Conservation (phyloP, 2,329 filamentous ascomycete species). For the Aspergillus pseudonomiae region DNA sequence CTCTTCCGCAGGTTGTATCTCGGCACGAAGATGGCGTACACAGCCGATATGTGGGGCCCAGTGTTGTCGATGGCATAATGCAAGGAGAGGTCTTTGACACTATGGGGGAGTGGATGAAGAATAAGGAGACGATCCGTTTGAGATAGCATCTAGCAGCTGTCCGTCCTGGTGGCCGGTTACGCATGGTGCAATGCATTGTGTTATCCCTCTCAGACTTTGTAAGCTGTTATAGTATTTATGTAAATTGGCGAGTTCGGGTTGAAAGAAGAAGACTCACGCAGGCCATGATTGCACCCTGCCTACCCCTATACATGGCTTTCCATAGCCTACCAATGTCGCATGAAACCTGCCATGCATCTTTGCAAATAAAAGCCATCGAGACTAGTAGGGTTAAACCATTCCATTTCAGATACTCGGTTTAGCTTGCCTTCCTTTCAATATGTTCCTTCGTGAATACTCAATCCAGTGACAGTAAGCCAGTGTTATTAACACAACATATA, state of each 20-base stretch:
- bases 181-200: not conserved
- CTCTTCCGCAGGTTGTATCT: not conserved
- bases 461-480: no score
- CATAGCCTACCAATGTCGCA: no score
- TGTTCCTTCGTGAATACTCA: no score
- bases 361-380: no score
- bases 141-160: not conserved
- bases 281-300: not conserved
- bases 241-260: accelerated
- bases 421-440: no score
- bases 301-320: not conserved
- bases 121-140: not conserved
- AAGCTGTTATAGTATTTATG: not conserved
- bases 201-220: accelerated
- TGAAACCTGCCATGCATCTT: no score
- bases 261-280: not conserved
- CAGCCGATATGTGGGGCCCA: not conserved
- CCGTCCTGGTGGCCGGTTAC: not conserved
- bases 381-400: no score
- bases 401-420: no score
- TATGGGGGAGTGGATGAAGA: not conserved
- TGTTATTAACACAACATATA: no score
- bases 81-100: not conserved
- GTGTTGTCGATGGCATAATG: not conserved
- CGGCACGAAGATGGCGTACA: not conserved